These are phyloP conservation scores for Leptographium radiaticola DNA, from an alignment of 2,329 filamentous ascomycete genomes.

Conservation along the genomic window DNA sequence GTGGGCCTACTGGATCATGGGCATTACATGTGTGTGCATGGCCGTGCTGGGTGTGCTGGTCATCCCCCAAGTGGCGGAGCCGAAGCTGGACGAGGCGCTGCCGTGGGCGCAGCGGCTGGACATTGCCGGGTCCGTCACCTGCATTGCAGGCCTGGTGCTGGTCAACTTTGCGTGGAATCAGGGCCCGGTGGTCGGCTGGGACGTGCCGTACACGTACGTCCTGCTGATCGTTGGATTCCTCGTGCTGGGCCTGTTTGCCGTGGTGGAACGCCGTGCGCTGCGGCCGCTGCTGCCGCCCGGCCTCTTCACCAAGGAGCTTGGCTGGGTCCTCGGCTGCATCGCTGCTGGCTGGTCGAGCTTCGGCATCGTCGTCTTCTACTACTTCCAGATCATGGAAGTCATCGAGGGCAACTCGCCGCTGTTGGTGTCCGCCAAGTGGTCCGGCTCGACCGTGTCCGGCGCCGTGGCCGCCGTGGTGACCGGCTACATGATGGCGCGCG, in stretches of 20 bases:
- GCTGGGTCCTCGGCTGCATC: conserved; percentile 6
- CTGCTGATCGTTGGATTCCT: conserved; percentile 11
- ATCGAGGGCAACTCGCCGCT: conserved; percentile 28
- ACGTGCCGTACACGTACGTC: conserved; percentile 8
- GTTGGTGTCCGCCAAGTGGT: conserved; percentile 23
- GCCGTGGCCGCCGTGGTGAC: conserved; percentile 24
- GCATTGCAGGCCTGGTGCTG: conserved; percentile 9
- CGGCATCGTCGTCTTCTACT: conserved; percentile 12
- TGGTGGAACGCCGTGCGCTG: conserved; percentile 6
- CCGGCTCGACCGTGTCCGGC: conserved; percentile 28
- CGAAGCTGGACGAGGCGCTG: neutral
- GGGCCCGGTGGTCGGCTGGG: conserved; percentile 11
- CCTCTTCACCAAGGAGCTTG: conserved; percentile 10
- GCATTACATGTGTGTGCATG: conserved; percentile 9
- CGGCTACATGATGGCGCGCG: conserved; percentile 30
- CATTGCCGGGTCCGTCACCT: conserved; percentile 5
- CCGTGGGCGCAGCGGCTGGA: conserved; percentile 5
- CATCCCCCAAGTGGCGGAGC: conserved; percentile 12
- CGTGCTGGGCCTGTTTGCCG: conserved; percentile 8
- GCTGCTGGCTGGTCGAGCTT: conserved; percentile 11
- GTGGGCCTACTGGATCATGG: conserved; percentile 22
- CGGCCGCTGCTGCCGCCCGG: conserved; percentile 11
- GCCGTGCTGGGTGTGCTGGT: conserved; percentile 10
- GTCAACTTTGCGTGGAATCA: conserved; percentile 15
- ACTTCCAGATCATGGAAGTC: conserved; percentile 16